Percentiles rank a stretch among this genome's conserved stretches.
Evolutionary conservation across 306 rosid species (phyloP).

Genomic region (Gastrolobium villosum): DNA sequence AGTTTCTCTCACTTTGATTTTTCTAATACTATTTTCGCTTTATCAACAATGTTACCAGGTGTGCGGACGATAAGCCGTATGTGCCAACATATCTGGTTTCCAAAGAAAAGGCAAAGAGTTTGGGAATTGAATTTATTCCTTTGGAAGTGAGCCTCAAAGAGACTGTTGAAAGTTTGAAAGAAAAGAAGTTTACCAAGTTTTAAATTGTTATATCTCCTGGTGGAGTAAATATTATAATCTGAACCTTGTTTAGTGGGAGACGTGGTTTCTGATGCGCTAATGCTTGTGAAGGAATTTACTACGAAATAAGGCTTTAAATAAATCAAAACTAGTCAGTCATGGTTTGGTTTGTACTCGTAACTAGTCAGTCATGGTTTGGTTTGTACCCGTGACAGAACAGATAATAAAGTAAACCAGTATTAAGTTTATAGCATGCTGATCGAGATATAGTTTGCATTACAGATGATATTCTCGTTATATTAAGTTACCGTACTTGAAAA

Average conservation of each 20-base stretch:
- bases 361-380: neutral
- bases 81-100: constrained; percentile 67
- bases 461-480: neutral
- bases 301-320: neutral
- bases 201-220: constrained; percentile 37
- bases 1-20: neutral
- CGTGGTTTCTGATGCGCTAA: constrained; percentile 7
- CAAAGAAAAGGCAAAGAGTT: constrained; percentile 71
- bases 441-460: neutral
- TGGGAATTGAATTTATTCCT: constrained; percentile 78
- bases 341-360: neutral
- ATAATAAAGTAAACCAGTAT: neutral
- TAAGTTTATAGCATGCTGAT: neutral
- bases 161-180: constrained; percentile 79
- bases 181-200: constrained; percentile 63
- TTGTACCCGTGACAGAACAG: neutral
- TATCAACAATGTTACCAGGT: constrained; percentile 56
- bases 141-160: constrained; percentile 71
- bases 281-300: constrained; percentile 15
- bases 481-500: neutral
- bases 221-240: neutral
- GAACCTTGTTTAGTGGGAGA: constrained; percentile 25
- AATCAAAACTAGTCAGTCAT: constrained; percentile 1
- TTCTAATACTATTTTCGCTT: constrained; percentile 3
- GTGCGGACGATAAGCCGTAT: constrained; percentile 66